Evolutionary conservation across 306 rosid species (phyloP), one percentile per base, ranked within the genome.

Genomic region (Aeschynomene evenia): DNA sequence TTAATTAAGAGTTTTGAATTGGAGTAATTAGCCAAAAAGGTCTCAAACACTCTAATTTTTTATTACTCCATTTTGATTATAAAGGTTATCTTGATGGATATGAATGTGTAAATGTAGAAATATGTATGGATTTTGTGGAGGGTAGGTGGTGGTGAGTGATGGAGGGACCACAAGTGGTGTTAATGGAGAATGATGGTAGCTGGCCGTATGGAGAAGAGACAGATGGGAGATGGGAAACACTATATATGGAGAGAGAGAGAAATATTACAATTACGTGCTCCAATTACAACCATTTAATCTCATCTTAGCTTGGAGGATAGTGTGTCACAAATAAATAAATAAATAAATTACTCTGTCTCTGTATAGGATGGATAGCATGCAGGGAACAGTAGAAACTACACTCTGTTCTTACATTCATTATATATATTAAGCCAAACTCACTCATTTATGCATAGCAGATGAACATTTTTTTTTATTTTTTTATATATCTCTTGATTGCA

Each of bases 171-270:
- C 92, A 5, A 63, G 64, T 16, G 76, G 85, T 13, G 75, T 77
- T 68, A 85, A 85, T 85, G 91, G 85, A 72, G 76, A 85, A 78
- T 73, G 87, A 78, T 79, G 85, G 85, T 31, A 74, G 77, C 65
- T 70, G 84, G 94, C 84, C 89, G 79, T 79, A 73, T 81, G 79
- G 78, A 82, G 84, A 85, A 84, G 95, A 79, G 90, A 91, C 95
- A 88, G 95, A 87, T 83, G 95, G 91, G 59, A 82, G 81, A 77
- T 63, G 66, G 91, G 97, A 83, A 76, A 85, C 96, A 86, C 31
- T 3, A 4, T 0, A 6, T 28, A 60, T 71, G 79, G 79, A 70
- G 80, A 79, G 80, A 83, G 74, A 79, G n/a, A n/a, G n/a, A n/a
- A n/a, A n/a, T n/a, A n/a, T n/a, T n/a, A n/a, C n/a, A 77, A 77